Conservation (phyloP, 2,329 filamentous ascomycete species). For the Monilinia polystroma region DNA sequence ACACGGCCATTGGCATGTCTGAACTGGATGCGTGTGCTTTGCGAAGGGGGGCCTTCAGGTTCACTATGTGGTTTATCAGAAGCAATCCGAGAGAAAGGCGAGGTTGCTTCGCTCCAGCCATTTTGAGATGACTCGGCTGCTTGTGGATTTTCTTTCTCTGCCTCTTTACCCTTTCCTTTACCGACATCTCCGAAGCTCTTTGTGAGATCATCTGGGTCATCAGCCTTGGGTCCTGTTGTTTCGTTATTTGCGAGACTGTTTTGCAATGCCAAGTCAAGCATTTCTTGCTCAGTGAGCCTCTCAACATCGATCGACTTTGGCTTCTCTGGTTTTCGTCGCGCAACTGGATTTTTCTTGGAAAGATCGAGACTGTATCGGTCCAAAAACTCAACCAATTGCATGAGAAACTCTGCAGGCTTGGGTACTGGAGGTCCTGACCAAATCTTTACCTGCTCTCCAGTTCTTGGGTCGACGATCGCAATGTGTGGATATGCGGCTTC, state of each 20-base stretch:
- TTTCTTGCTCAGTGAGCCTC: slow-evolving; percentile 94
- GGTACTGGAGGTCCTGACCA: slow-evolving; percentile 87
- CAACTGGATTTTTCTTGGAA: slow-evolving; percentile 90
- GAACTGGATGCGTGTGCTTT: slow-evolving; percentile 87
- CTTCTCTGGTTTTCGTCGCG: slow-evolving; percentile 69
- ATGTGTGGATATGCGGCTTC: slow-evolving; percentile 94
- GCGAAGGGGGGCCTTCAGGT: slow-evolving; percentile 63
- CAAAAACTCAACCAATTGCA: slow-evolving; percentile 92
- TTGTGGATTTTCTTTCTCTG: slow-evolving; percentile 39
- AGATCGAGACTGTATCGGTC: slow-evolving; percentile 89
- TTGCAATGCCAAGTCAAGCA: slow-evolving; percentile 89
- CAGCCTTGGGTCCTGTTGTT: slow-evolving; percentile 52
- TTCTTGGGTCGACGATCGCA: slow-evolving; percentile 90
- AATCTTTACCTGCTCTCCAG: slow-evolving; percentile 93
- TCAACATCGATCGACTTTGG: slow-evolving; percentile 72
- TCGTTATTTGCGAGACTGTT: slow-evolving; percentile 69
- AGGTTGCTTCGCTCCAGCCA: slow-evolving; percentile 37
- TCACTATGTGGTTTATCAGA: slow-evolving; percentile 73
- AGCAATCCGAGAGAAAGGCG: slow-evolving; percentile 69
- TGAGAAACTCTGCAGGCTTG: slow-evolving; percentile 75
- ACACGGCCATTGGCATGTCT: slow-evolving; percentile 79
- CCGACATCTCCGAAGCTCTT: slow-evolving; percentile 55
- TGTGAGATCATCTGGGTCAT: slow-evolving; percentile 87
- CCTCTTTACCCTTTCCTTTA: slow-evolving; percentile 55
- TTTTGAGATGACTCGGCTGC: slow-evolving; percentile 40